Conservation (phyloP, 2,329 filamentous ascomycete genomes). For the Ophiognomonia clavigignenti-juglandacearum region DNA sequence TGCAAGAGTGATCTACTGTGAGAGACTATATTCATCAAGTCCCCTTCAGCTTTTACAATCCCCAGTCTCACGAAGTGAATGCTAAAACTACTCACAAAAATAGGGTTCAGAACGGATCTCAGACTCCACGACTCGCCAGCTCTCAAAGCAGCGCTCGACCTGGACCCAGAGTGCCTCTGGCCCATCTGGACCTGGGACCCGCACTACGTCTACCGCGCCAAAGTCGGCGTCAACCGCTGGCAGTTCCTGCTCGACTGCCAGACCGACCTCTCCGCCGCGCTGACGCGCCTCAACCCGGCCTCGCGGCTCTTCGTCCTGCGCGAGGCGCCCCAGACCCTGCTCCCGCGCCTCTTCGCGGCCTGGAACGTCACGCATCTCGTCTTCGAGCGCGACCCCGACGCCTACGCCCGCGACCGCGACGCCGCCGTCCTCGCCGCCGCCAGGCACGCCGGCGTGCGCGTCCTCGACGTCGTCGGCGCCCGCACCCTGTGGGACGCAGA, state of each 20-base stretch:
- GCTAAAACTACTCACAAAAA: conserved; percentile 25
- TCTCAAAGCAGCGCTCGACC: conserved; percentile 64
- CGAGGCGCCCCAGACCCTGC: conserved; percentile 65
- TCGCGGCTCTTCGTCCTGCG: conserved; percentile 69
- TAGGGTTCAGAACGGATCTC: conserved; percentile 69
- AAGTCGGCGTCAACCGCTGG: conserved; percentile 69
- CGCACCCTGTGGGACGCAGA: conserved; percentile 72
- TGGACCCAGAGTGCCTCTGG: conserved; percentile 64
- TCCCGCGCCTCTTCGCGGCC: conserved; percentile 67
- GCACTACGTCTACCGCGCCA: conserved; percentile 69
- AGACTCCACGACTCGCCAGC: conserved; percentile 74
- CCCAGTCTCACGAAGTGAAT: neutral
- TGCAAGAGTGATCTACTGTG: conserved; percentile 10
- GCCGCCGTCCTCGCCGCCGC: conserved; percentile 54
- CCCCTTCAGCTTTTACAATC: no score
- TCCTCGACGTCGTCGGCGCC: no score
- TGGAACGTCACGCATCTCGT: conserved; percentile 74
- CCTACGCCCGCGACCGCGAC: conserved; percentile 64
- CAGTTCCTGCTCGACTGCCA: conserved; percentile 74
- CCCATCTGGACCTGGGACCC: conserved; percentile 79
- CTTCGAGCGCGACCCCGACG: conserved; percentile 75
- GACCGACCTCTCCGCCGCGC: conserved; percentile 60
- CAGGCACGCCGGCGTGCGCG: conserved; percentile 59
- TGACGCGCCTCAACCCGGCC: conserved; percentile 64
- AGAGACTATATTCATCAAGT: no score